A percentile compares a stretch with the other conserved stretches of the same genome.
phyloP scores from a whole-genome alignment of 208 protist genomes.

The Leptomonas pyrrhocoris region DNA sequence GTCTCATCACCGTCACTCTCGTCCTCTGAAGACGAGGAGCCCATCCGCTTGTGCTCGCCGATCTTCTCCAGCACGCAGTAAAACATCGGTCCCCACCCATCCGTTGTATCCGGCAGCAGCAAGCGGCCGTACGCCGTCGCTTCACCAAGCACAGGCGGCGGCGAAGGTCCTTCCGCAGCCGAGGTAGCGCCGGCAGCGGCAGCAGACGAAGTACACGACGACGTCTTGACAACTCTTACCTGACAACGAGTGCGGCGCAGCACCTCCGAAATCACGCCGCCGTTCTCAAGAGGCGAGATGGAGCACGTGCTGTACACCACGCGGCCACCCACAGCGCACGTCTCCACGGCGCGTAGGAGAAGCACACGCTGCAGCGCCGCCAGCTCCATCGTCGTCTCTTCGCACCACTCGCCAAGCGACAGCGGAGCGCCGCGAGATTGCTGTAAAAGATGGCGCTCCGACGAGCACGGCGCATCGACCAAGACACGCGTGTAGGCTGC shows the following conservation, averaged over 20 bases:
- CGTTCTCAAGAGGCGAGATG: slow-evolving; percentile 89
- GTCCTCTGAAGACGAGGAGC: slow-evolving; percentile 26
- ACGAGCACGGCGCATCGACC: slow-evolving; percentile 92
- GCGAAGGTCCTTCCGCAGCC: slow-evolving; percentile 3
- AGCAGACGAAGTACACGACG: background rate
- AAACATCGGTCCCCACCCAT: slow-evolving; percentile 78
- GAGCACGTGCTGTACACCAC: slow-evolving; percentile 94
- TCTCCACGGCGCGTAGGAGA: slow-evolving; percentile 80
- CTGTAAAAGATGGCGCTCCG: slow-evolving; percentile 91
- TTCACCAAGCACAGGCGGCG: slow-evolving; percentile 50
- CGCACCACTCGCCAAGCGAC: slow-evolving; percentile 52
- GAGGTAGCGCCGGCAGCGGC: background rate
- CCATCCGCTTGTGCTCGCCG: slow-evolving; percentile 35
- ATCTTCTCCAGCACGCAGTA: slow-evolving; percentile 74
- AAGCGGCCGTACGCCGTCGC: slow-evolving; percentile 67
- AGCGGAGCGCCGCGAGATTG: slow-evolving; percentile 43
- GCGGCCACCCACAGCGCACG: slow-evolving; percentile 65
- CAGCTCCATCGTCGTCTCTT: slow-evolving; percentile 41
- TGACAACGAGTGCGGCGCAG: slow-evolving; percentile 65
- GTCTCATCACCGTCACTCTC: slow-evolving; percentile 19
- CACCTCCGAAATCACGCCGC: slow-evolving; percentile 74
- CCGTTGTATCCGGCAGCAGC: slow-evolving; percentile 65
- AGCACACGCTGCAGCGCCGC: slow-evolving; percentile 64
- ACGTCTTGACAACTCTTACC: slow-evolving; percentile 42
- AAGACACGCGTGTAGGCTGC: slow-evolving; percentile 80